Conservation (phyloP, 306 rosid species). For the Biancaea sappan region DNA sequence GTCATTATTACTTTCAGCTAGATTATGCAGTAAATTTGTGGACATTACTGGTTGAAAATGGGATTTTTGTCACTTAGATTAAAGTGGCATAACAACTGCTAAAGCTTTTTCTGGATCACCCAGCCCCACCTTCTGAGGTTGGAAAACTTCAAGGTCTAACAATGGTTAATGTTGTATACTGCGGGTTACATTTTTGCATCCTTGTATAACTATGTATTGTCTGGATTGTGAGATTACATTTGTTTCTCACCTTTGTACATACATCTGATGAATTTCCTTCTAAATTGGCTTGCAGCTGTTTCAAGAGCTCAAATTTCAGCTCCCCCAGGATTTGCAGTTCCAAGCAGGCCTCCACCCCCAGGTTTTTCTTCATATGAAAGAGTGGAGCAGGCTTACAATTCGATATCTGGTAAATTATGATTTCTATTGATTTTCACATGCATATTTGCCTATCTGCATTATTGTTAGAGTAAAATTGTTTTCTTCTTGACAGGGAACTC, state of each 20-base stretch:
- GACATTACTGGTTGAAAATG: neutral
- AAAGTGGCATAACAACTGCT: neutral
- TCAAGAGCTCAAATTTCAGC: slow-evolving; percentile 94
- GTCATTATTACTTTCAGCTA: neutral
- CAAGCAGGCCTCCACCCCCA: slow-evolving; percentile 94
- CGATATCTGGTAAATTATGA: slow-evolving; percentile 65
- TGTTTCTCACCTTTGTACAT: slow-evolving; percentile 2
- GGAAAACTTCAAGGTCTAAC: neutral
- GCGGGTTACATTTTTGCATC: neutral
- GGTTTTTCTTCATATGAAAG: slow-evolving; percentile 93
- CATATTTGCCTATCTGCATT: neutral
- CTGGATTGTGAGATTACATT: neutral
- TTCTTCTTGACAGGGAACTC: slow-evolving; percentile 61
- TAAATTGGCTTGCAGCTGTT: slow-evolving; percentile 49
- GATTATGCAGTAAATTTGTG: neutral
- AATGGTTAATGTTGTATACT: neutral
- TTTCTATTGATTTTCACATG: neutral
- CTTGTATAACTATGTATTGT: neutral
- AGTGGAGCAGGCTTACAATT: slow-evolving; percentile 67
- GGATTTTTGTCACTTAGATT: neutral
- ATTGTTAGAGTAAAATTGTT: neutral
- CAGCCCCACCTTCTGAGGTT: neutral
- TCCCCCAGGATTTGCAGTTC: slow-evolving; percentile 96
- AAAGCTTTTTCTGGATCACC: slow-evolving; percentile 14
- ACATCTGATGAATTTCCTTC: slow-evolving; percentile 10